Evolutionary conservation across 441 rosid genomes (phyloP).

Genomic region (Isatis lusitanica): DNA sequence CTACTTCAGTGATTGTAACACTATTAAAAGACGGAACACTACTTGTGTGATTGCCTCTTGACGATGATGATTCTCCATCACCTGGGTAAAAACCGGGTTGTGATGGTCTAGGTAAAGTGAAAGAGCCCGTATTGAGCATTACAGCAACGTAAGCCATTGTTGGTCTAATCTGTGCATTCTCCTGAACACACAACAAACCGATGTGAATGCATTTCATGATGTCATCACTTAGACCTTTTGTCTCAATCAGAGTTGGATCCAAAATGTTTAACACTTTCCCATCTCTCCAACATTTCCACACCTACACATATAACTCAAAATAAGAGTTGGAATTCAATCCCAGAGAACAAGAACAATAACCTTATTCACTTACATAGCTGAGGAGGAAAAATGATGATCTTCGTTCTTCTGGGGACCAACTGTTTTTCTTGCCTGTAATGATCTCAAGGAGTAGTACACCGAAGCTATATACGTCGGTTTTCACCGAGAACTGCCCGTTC

Average conservation of each 20-base stretch:
- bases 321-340: neutral
- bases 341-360: too few species aligned
- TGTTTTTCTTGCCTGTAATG: constrained; percentile 24
- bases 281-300: constrained; percentile 33
- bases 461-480: constrained; percentile 19
- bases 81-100: constrained; percentile 14
- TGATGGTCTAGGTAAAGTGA: constrained; percentile 12
- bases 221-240: constrained; percentile 18
- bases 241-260: constrained; percentile 21
- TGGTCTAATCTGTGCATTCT: constrained; percentile 27
- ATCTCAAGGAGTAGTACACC: constrained; percentile 12
- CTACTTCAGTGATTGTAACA: constrained; percentile 23
- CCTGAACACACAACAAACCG: constrained; percentile 33
- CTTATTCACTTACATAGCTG: constrained; percentile 17
- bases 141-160: constrained; percentile 29
- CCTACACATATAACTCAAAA: constrained; percentile 5
- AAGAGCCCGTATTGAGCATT: constrained; percentile 20
- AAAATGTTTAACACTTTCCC: constrained; percentile 18
- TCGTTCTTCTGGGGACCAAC: constrained; percentile 22
- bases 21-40: constrained; percentile 10
- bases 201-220: constrained; percentile 32
- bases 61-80: neutral
- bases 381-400: constrained; percentile 21
- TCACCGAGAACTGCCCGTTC: constrained; percentile 18
- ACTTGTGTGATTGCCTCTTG: neutral